Conservation (phyloP, 129 eudicot species). For the Helichrysum umbraculigerum region DNA sequence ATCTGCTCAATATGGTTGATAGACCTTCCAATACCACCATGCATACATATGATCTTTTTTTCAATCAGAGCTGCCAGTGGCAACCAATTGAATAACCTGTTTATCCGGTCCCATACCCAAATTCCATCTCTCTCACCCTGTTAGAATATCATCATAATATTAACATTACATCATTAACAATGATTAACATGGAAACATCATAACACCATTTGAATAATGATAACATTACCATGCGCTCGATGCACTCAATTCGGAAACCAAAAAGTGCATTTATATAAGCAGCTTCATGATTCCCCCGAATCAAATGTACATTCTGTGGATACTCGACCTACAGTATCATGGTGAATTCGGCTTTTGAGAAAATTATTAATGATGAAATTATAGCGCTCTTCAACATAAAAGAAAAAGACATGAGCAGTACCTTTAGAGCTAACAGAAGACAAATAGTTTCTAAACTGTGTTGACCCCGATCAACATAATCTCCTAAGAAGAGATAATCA, state of each 20-base stretch:
- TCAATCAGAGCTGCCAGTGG: slow-evolving; percentile 94
- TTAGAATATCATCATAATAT: slow-evolving; percentile 1
- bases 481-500: too few species aligned
- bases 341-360: too few species aligned
- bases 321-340: too few species aligned
- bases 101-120: slow-evolving; percentile 95
- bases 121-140: slow-evolving; percentile 99
- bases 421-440: too few species aligned
- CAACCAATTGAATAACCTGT: slow-evolving; percentile 90
- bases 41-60: slow-evolving; percentile 92
- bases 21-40: slow-evolving; percentile 97
- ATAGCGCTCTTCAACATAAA: too few species aligned
- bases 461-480: too few species aligned
- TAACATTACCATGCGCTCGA: slow-evolving; percentile 87
- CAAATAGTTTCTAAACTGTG: too few species aligned
- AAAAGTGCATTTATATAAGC: slow-evolving; percentile 99
- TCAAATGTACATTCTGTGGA: too few species aligned
- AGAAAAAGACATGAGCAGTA: too few species aligned
- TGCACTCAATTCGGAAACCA: slow-evolving; percentile 98
- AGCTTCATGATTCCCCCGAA: too few species aligned
- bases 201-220: not conserved
- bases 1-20: slow-evolving; percentile 89
- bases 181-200: not conserved
- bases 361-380: too few species aligned
- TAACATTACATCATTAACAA: not conserved